These are phyloP conservation scores for Xylogone sp. DNA, from an alignment of 2,329 filamentous ascomycete species.

Conservation along the genomic window DNA sequence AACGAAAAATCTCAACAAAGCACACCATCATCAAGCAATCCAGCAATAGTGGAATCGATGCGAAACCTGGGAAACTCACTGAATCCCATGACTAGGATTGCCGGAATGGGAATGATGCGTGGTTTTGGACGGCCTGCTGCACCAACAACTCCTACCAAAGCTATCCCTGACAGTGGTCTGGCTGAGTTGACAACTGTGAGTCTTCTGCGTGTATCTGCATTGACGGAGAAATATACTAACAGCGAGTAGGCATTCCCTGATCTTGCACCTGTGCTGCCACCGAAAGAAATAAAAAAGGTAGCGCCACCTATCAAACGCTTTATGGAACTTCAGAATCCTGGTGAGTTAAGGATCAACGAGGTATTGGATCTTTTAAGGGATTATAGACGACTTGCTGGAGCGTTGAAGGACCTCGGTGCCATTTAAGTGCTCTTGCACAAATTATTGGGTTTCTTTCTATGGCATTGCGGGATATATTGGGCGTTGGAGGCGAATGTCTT, in stretches of 20 bases:
- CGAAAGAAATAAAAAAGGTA: constrained; percentile 52
- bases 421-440: constrained; percentile 36
- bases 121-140: constrained; percentile 61
- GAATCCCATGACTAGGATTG: constrained; percentile 78
- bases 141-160: constrained; percentile 36
- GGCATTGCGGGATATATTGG: not conserved
- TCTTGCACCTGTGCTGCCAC: constrained; percentile 49
- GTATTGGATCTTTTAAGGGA: constrained; percentile 68
- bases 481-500: not conserved
- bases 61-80: constrained; percentile 75
- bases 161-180: constrained; percentile 45
- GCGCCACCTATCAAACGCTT: constrained; percentile 69
- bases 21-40: constrained; percentile 37
- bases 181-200: constrained; percentile 52
- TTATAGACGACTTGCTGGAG: constrained; percentile 67
- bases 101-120: constrained; percentile 69
- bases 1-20: constrained; percentile 33
- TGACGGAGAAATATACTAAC: constrained; percentile 10
- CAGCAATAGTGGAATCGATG: constrained; percentile 74
- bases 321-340: constrained; percentile 66
- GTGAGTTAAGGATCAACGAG: constrained; percentile 69
- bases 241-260: constrained; percentile 54
- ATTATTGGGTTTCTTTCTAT: no score
- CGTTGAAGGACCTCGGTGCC: constrained; percentile 58
- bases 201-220: constrained; percentile 1